These are phyloP conservation scores for Dillenia turbinata DNA, from an alignment of 164 flowering plant genomes.

Conservation along the genomic window DNA sequence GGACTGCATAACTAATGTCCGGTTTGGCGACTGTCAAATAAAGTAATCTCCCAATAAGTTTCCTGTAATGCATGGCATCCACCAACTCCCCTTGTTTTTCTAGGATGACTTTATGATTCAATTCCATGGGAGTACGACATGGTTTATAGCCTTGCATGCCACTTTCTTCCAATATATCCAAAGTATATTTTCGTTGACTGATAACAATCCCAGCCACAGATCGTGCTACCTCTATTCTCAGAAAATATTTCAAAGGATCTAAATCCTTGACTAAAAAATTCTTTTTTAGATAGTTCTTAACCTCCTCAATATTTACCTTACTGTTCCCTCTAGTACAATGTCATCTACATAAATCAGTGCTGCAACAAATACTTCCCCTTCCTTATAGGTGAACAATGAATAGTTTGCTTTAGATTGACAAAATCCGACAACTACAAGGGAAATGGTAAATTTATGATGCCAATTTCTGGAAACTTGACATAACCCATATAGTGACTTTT, in stretches of 20 bases:
- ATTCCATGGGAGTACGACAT: not conserved
- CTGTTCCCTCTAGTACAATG: not conserved
- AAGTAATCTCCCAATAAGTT: slow-evolving; percentile 4
- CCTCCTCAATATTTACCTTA: not conserved
- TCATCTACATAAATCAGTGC: slow-evolving; percentile 3
- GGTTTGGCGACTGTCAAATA: slow-evolving; percentile 1
- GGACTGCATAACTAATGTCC: not conserved
- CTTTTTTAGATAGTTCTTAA: not conserved
- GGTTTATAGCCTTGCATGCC: not conserved
- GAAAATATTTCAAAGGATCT: slow-evolving; percentile 4
- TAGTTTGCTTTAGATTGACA: not conserved
- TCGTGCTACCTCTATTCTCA: slow-evolving; percentile 9
- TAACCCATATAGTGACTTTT: slow-evolving; percentile 3
- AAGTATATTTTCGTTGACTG: slow-evolving; percentile 5
- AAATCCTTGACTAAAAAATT: slow-evolving; percentile 2
- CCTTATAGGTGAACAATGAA: not conserved
- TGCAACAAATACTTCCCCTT: too few relatives aligned
- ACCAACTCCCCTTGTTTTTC: too few relatives aligned
- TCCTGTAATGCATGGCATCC: not conserved
- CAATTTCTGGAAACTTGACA: slow-evolving; percentile 2
- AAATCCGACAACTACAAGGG: not conserved
- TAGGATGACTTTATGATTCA: not conserved
- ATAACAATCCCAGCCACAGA: not conserved
- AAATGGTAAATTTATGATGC: not conserved
- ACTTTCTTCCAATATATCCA: slow-evolving; percentile 1